Conservation (phyloP, 495 filamentous ascomycete species). For the Penicillium cosmopolitanum region DNA sequence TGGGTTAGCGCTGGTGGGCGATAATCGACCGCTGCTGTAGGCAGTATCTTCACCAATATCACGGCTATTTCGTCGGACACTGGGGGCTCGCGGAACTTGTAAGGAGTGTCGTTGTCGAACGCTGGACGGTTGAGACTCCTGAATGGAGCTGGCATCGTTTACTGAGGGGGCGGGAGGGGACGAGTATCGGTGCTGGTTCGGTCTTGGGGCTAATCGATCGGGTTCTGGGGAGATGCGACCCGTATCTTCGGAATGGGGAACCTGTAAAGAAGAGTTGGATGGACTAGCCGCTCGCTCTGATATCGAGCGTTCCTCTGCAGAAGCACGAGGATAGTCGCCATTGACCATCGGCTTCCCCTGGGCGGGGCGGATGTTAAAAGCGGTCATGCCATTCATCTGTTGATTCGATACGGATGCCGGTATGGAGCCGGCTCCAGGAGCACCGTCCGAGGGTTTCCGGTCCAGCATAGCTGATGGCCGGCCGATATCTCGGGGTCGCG, state of each 20-base stretch:
- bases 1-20: conserved; percentile 66
- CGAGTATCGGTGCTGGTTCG: conserved; percentile 68
- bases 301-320: conserved; percentile 35
- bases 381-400: conserved; percentile 38
- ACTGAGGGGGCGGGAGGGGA: conserved; percentile 68
- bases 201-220: conserved; percentile 44
- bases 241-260: conserved; percentile 38
- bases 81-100: conserved; percentile 72
- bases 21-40: conserved; percentile 77
- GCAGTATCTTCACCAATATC: conserved; percentile 66
- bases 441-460: conserved; percentile 39
- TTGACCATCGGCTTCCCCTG: conserved; percentile 46
- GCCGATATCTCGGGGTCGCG: conserved; percentile 44
- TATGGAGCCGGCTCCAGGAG: conserved; percentile 35
- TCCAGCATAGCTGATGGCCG: conserved; percentile 44
- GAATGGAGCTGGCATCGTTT: conserved; percentile 43
- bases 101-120: conserved; percentile 86
- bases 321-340: conserved; percentile 42
- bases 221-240: conserved; percentile 45
- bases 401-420: conserved; percentile 34
- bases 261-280: conserved; percentile 36
- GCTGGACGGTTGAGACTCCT: conserved; percentile 49
- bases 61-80: conserved; percentile 54
- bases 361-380: conserved; percentile 26
- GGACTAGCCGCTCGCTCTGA: conserved; percentile 35